Base-by-base conservation (phyloP, 805 yeast genomes). In the Wickerhamomyces queroliae region DNA sequence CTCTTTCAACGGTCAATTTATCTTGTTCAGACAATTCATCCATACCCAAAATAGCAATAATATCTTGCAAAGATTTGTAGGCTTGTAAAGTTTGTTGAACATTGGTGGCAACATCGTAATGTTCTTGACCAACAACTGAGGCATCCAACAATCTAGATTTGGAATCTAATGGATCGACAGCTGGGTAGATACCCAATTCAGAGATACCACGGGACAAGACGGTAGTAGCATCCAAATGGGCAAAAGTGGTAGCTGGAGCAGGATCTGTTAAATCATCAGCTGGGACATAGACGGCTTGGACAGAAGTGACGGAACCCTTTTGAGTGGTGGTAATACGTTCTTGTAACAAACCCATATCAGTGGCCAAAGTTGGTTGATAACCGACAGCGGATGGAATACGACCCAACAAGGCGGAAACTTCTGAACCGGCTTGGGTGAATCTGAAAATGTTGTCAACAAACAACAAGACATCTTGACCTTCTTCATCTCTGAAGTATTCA, bases 321-420 rank as follows among this genome's bases (percentile, higher is more conserved):
- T 78, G 81, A 69, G 99, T 93, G 76, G 99, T 91, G 76, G 99
- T 93, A 76, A 93, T 93, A 81, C 99, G 91, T 80, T 93, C 99
- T 81, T 93, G 99, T 69, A 93, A 80, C 69, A 88, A 80, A 88
- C 99, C 99, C 99, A 93, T 93, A 89, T 93, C 99, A 65, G 99
- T 93, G 78, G 99, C 96, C 76, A 91, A 81, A 61, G 99, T 91
- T 73, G 99, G 99, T 79, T 91, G 99, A 76, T 91, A 91, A 87
- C 99, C 99, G 88, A 93, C 99, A 62, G 99, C 99, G 58, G 99
- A 93, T 72, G 99, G 99, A 70, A 91, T 91, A 87, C 99, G 96
- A 77, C 99, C 99, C 69, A 91, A 79, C 76, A 91, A 79, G 59
- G 99, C 99, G 69, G 98, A 91, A 69, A 93, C 99, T 79, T 91